Conservation (phyloP, 371 early-diverging fungal genomes). For the Mortierella sp. region DNA sequence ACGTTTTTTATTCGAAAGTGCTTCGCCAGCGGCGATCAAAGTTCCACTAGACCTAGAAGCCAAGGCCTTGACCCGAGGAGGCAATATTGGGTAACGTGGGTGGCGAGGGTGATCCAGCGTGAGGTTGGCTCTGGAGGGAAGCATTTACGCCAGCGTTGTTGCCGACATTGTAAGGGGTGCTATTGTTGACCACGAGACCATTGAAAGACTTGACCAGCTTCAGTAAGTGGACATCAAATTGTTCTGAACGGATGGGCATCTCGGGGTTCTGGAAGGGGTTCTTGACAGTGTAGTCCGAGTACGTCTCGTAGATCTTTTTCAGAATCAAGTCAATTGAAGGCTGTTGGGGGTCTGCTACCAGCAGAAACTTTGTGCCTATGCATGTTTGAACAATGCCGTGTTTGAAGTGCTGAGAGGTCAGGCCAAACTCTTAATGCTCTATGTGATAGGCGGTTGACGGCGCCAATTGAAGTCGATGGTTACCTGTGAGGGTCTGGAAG, state of each 20-base stretch:
- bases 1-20: not conserved
- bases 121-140: slow-evolving; percentile 8
- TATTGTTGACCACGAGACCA: slow-evolving; percentile 32
- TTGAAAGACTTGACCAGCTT: slow-evolving; percentile 75
- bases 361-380: slow-evolving; percentile 93
- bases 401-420: not conserved
- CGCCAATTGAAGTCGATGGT: not conserved
- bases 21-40: not conserved
- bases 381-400: not conserved
- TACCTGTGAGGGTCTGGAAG: slow-evolving; percentile 95
- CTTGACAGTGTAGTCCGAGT: slow-evolving; percentile 98
- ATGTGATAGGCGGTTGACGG: not conserved
- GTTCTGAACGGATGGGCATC: slow-evolving; percentile 98
- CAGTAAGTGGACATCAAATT: slow-evolving; percentile 88
- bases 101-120: not conserved
- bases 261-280: slow-evolving; percentile 99
- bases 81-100: slow-evolving; percentile 46
- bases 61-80: slow-evolving; percentile 35
- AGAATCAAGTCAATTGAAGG: slow-evolving; percentile 79
- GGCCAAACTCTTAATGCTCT: not conserved
- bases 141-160: not conserved
- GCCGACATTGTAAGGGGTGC: slow-evolving; percentile 15
- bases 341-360: slow-evolving; percentile 86
- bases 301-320: slow-evolving; percentile 88
- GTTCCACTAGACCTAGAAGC: slow-evolving; percentile 1